Base-by-base conservation (phyloP, 2,329 filamentous ascomycete genomes). In the Diplodia seriata region DNA sequence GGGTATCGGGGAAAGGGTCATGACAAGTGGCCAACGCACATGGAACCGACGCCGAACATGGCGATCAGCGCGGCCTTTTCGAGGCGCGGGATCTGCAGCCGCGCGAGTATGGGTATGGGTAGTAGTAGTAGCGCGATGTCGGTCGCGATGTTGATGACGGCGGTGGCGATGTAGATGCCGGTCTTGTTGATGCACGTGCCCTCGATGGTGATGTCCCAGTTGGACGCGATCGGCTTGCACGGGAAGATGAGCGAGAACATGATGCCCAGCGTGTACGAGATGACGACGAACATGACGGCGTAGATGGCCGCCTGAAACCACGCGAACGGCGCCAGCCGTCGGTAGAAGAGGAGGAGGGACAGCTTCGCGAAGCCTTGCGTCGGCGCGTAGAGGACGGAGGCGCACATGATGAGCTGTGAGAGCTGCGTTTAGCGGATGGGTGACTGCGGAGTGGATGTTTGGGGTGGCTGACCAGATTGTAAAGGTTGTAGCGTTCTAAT, bases 181-280 rank as follows among this genome's bases (percentile, higher is more conserved):
- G 69, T 68, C 33, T 69, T 67, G 53, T 74, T 74, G 62, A 72
- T 43, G 51, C 71, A 74, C 40, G 40, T 33, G 11, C 69, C 72
- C 12, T 65, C 6, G 11, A 74, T 53, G 7, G 69, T 53, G 12
- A 69, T 68, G 59, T 75, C 69, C 70, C 71, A 74, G 40, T 69
- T 72, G 15, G 68, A 70, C 15, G 70, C 66, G 50, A 75, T 71
- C 3, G 72, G 73, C 31, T 66, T 68, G 55, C 73, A 75, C 15
- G 73, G 70, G 33, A 74, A 74, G 5, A 75, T 7, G 4, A 74
- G 62, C 49, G 69, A 69, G 67, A 75, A 74, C 50, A 73, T 72
- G n/a, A 73, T 69, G n/a, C 67, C 69, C 2, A 69, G 68, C 51
- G 73, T 72, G 38, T 70, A 70, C 18, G 70, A 70, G 15, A 73